Evolutionary conservation across 2,329 filamentous ascomycete species (phyloP).

Genomic region (Penicillium sp.): DNA sequence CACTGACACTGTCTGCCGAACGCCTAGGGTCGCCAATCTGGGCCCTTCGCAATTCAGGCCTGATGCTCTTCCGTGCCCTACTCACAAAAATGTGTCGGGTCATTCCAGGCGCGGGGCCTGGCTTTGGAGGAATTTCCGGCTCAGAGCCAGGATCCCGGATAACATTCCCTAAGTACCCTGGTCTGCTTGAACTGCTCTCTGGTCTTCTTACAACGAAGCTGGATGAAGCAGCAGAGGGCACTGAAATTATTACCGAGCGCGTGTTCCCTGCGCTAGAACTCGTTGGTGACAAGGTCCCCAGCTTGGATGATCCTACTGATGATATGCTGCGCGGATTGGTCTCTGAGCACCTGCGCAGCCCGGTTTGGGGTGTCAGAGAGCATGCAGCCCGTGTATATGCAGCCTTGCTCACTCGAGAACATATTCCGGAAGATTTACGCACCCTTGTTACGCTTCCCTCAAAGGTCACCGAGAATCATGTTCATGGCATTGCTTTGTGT

Average conservation of each 20-base stretch:
- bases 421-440: constrained; percentile 33
- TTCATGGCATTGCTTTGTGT: constrained; percentile 44
- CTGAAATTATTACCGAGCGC: constrained; percentile 40
- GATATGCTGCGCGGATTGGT: constrained; percentile 33
- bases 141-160: constrained; percentile 41
- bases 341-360: constrained; percentile 40
- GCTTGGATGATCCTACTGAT: constrained; percentile 33
- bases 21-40: constrained; percentile 80
- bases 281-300: constrained; percentile 45
- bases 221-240: constrained; percentile 23
- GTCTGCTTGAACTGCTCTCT: constrained; percentile 38
- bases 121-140: constrained; percentile 48
- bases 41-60: constrained; percentile 90
- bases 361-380: constrained; percentile 47
- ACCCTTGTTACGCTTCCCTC: constrained; percentile 23
- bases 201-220: constrained; percentile 32
- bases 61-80: constrained; percentile 83
- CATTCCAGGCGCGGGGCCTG: constrained; percentile 45
- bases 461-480: constrained; percentile 32
- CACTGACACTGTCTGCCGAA: constrained; percentile 74
- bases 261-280: constrained; percentile 48
- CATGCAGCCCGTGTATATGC: constrained; percentile 47
- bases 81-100: constrained; percentile 62
- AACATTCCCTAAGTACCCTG: constrained; percentile 42
- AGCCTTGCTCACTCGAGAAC: constrained; percentile 33